Base-by-base conservation (phyloP, 2,329 filamentous ascomycete species). In the Colletotrichum destructivum region DNA sequence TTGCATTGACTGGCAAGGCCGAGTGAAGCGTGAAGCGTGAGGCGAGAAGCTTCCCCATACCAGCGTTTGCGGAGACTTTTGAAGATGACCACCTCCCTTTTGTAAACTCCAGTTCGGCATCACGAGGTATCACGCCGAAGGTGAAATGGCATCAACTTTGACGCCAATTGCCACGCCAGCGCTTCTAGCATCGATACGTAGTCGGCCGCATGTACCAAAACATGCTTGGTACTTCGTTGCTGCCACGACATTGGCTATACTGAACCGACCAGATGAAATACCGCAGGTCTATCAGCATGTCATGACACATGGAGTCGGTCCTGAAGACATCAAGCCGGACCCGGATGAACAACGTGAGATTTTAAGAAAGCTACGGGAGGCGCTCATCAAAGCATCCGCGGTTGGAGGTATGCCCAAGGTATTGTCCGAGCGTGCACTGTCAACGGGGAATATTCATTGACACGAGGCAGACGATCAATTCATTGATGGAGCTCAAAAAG, bases 401-500 rank as follows among this genome's bases (percentile, higher is more conserved):
- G 81, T 88, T 52, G 83, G 83, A 18, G 86, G 87, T 1, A 75
- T 88, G 59, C 86, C 87, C 9, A 88, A 86, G 82, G 86, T 87
- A 78, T 56, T 35, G 13, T 21, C 35, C 9, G 16, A 18, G 21
- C 21, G 12, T 40, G 35, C 15, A 40, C 11, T 4, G 16, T n/a
- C 47, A 23, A 7, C 7, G 4, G 5, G 12, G 35, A 46, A 21
- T 9, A 38, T 2, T 23, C n/a, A 23, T 35, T 54, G 40, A 54
- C 44, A 62, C 56, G 18, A 44, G 23, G 47, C 66, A 85, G 84
- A 81, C 83, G 3, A 87, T 87, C 75, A 87, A 88, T 74, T 81
- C 84, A 23, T 78, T 87, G 38, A 78, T 83, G 46, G 82, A 82
- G 52, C 81, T 88, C 61, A 86, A 84, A 73, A 78, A 79, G 44